These are phyloP conservation scores for Neurospora hispaniola DNA, from an alignment of 495 filamentous ascomycete species.

Conservation along the genomic window DNA sequence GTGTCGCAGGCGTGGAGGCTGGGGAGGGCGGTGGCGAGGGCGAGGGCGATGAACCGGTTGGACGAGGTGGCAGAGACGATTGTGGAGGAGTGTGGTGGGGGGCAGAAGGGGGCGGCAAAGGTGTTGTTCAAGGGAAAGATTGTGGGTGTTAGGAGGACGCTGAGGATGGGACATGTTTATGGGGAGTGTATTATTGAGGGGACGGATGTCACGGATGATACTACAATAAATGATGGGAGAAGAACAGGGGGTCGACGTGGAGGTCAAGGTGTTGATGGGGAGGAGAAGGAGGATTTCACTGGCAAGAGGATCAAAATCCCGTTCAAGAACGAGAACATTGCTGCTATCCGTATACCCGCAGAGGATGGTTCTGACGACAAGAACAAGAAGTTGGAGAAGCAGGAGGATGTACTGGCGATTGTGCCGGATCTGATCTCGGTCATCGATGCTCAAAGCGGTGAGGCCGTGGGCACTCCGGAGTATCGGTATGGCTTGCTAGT, in stretches of 20 bases:
- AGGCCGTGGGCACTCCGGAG: slow-evolving; percentile 50
- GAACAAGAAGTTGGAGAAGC: slow-evolving; percentile 14
- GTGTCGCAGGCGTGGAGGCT: slow-evolving; percentile 44
- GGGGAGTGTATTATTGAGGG: slow-evolving; percentile 44
- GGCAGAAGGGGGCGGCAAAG: slow-evolving; percentile 5
- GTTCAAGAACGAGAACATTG: slow-evolving; percentile 58
- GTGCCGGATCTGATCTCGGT: slow-evolving; percentile 53
- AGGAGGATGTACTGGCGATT: slow-evolving; percentile 41
- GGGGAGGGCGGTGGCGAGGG: slow-evolving; percentile 40
- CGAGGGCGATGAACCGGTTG: slow-evolving; percentile 35
- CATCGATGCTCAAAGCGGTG: slow-evolving; percentile 49
- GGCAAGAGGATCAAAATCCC: slow-evolving; percentile 41
- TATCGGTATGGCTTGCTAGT: slow-evolving; percentile 51
- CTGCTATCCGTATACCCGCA: slow-evolving; percentile 30
- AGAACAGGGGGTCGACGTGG: background rate
- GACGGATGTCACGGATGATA: slow-evolving; percentile 18
- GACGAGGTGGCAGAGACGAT: slow-evolving; percentile 44
- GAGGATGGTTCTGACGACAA: background rate
- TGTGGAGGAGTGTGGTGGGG: slow-evolving; percentile 37
- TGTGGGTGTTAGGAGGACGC: slow-evolving; percentile 42
- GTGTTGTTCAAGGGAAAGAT: slow-evolving; percentile 54
- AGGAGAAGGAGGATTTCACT: slow-evolving; percentile 12
- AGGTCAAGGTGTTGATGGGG: background rate
- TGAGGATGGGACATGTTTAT: slow-evolving; percentile 45
- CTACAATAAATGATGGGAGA: background rate